A percentile compares a stretch with the other conserved stretches of the same genome.
phyloP scores from a whole-genome alignment of 129 eudicot genomes.

The Ambrosia artemisiifolia region DNA sequence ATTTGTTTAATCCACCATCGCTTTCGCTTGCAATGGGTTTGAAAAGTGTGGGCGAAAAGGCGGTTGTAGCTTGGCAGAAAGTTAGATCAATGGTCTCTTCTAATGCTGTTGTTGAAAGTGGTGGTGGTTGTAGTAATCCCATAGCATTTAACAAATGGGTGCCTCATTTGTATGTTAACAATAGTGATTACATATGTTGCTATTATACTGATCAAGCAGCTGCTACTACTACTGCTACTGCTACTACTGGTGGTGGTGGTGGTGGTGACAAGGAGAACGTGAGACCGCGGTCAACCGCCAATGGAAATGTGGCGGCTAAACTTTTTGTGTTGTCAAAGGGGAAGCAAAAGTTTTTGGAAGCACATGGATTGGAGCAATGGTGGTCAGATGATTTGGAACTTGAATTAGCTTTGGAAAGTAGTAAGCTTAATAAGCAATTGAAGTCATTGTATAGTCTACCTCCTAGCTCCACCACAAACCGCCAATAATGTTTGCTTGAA shows the following conservation, averaged over 20 bases:
- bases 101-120: constrained; percentile 15
- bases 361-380: constrained; percentile 96
- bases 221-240: background rate
- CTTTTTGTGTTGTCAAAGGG: constrained; percentile 82
- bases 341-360: constrained; percentile 87
- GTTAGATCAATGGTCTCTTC: constrained; percentile 63
- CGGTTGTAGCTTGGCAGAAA: constrained; percentile 70
- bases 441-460: constrained; percentile 73
- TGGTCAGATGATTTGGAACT: constrained; percentile 95
- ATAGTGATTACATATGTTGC: constrained; percentile 87
- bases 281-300: constrained; percentile 29
- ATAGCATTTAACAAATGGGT: constrained; percentile 63
- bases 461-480: constrained; percentile 25
- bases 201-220: constrained; percentile 65
- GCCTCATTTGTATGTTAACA: constrained; percentile 89
- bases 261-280: constrained; percentile 60
- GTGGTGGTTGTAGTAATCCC: background rate
- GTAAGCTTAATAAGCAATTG: constrained; percentile 79
- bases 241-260: background rate
- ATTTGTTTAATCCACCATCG: constrained; percentile 92
- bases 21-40: constrained; percentile 82
- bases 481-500: constrained; percentile 5
- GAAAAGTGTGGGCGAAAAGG: constrained; percentile 69
- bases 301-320: constrained; percentile 47
- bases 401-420: constrained; percentile 62